These are phyloP conservation scores for Phylloporus arenicola DNA, from an alignment of 768 basidiomycete genomes.

Conservation along the genomic window DNA sequence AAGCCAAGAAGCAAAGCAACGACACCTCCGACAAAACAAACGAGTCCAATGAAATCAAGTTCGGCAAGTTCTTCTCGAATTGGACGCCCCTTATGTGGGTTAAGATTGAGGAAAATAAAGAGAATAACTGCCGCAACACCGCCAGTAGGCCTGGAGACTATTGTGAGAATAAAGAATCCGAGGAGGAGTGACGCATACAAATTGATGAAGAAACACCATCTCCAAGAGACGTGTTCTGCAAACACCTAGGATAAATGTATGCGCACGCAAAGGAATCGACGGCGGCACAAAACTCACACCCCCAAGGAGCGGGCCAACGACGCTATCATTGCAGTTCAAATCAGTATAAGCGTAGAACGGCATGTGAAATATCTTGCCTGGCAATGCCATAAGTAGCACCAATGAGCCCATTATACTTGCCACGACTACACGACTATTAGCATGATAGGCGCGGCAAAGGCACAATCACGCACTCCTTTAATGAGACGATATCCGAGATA, in stretches of 20 bases:
- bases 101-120: conserved; percentile 75
- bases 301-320: conserved; percentile 75
- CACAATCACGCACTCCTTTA: conserved; percentile 53
- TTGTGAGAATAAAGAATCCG: neutral
- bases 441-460: neutral
- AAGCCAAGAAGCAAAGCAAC: conserved; percentile 68
- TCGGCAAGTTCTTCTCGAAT: conserved; percentile 53
- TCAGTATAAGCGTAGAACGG: neutral
- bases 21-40: conserved; percentile 59
- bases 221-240: conserved; percentile 71
- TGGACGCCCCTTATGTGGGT: conserved; percentile 59
- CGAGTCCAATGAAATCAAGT: conserved; percentile 69
- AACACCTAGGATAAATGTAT: conserved; percentile 41
- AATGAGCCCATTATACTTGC: conserved; percentile 67
- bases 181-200: conserved; percentile 38
- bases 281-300: conserved; percentile 45
- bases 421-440: conserved; percentile 44
- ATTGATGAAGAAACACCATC: conserved; percentile 84
- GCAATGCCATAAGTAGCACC: conserved; percentile 76
- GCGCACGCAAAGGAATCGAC: neutral
- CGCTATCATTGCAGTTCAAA: conserved; percentile 29
- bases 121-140: conserved; percentile 57
- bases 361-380: conserved; percentile 24
- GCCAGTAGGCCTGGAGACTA: conserved; percentile 58
- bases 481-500: conserved; percentile 75